Evolutionary conservation across 768 basidiomycete genomes (phyloP), one percentile per base, ranked within the genome.

Genomic region (Amanita brunnescens): DNA sequence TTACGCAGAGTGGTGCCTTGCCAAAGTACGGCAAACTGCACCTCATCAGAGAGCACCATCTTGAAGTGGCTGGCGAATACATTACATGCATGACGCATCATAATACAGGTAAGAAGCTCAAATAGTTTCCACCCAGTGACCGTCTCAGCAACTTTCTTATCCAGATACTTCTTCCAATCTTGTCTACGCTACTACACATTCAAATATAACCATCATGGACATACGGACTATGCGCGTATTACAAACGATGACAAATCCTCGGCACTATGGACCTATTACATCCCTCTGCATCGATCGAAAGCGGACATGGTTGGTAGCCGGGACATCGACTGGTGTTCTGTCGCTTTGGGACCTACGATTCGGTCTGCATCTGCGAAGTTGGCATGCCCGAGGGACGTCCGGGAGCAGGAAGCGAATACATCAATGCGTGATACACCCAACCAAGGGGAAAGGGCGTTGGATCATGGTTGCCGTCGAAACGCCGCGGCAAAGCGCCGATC

Each of bases 271-370:
- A 0, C 82, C 91, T 0, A 90, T 97, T 54, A 88, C 91, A 0
- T 78, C 82, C 35, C 64, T 95, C 52, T 95, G 91, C 58, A 65
- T 92, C 41, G 93, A 95, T 62, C 80, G 81, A 30, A 89, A 86
- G 61, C 81, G 78, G 21, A 79, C 87, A 5, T 98, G 95, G 95
- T 74, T 95, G 21, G 73, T 96, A 10, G 83, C 88, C 14, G 95
- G 91, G 2, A 96, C 95, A 1, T 80, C 86, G 2, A 80, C 78
- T 1, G 96, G 95, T 5, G 80, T 86, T 12, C 69, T 98, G 10
- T 83, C 88, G 0, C 74, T 99, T 2, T 99, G 94, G 93, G 96
- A 99, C 68, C 81, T 91, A 38, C 85, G 95, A 8, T 99, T 98
- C 58, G 93, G 94, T 1, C 71, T 97, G 16, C 70, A 87, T 3